Base-by-base conservation (phyloP, 2,329 filamentous ascomycete species). In the Aurifilum marmelostoma region DNA sequence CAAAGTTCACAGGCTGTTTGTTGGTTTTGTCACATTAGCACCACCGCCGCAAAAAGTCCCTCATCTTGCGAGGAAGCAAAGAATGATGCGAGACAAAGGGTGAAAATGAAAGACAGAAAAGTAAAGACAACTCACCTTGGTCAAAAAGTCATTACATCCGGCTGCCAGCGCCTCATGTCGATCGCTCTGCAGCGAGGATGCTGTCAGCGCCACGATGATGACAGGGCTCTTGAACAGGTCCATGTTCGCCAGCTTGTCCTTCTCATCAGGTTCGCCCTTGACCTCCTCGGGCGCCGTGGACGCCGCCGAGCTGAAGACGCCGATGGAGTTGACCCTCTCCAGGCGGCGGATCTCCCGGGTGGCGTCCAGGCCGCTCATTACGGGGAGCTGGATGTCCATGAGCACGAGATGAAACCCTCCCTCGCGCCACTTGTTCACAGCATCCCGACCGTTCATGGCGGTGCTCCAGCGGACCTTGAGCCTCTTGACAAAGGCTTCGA, bases 361-460 rank as follows among this genome's bases (percentile, higher is more conserved):
- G 21, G 96, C 96, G 71, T 97, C 93, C 39, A 99, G 83, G 0
- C 96, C 96, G 74, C 91, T 97, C 94, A 99, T 97, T 75, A 97
- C 91, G 5, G 96, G 96, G 68, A 99, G 85, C 78, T 98, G 96
- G 73, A 99, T 98, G 78, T 99, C 96, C 96, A 99, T 99, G 67
- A 99, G 83, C 21, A 99, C 96, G 72, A 99, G 82, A 81, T 99
- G 96, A 76, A 97, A 98, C 0, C 96, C 96, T 47, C 96, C 96
- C 5, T 87, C 86, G 67, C 92, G 90, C 95, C 96, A 99, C 80
- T 97, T 97, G 71, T 88, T 91, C 37, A 98, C 94, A 1, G 96
- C 96, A 73, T 97, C 95, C 72, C 91, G 89, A 32, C 96, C 96
- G 78, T 98, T 97, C 86, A 97, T 93, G 50, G 96, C 96, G n/a